Percentiles rank a stretch among this genome's conserved stretches.
Evolutionary conservation across 345 rosid genomes (phyloP).

Genomic region (Melaleuca alternifolia): DNA sequence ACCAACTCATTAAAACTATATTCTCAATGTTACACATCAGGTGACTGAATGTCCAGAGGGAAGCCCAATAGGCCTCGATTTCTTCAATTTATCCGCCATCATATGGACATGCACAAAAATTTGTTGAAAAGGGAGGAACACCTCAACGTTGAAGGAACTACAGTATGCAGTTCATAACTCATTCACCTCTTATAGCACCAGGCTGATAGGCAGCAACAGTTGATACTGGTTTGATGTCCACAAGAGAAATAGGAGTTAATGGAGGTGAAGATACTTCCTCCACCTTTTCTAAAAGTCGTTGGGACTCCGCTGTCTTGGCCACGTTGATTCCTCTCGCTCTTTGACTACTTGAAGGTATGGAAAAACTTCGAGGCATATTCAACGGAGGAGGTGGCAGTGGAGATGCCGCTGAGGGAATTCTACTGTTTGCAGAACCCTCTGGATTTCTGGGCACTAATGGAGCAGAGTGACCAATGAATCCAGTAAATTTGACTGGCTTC

Average conservation of each 20-base stretch:
- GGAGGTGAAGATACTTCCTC: conserved; percentile 64
- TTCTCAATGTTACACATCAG: neutral
- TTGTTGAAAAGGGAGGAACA: neutral
- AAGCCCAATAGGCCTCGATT: neutral
- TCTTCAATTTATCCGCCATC: neutral
- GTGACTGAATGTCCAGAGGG: neutral
- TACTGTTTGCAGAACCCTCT: conserved; percentile 31
- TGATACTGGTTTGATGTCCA: conserved; percentile 22
- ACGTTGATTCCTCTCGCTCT: conserved; percentile 46
- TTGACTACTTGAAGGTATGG: conserved; percentile 75
- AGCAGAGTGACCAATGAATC: conserved; percentile 68
- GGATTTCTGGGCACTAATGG: conserved; percentile 60
- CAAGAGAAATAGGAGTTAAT: conserved; percentile 59
- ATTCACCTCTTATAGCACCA: conserved; percentile 64
- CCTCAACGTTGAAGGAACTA: neutral
- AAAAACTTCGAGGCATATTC: conserved; percentile 61
- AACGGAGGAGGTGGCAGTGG: conserved; percentile 81
- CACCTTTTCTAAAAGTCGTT: conserved; percentile 20
- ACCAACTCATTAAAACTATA: neutral
- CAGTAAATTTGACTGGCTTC: conserved; percentile 45
- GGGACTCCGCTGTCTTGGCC: conserved; percentile 30
- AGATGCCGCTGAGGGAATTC: conserved; percentile 35
- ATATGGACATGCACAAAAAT: neutral
- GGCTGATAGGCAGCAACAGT: conserved; percentile 36
- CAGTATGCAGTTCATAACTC: neutral